Conservation (phyloP, 495 filamentous ascomycete genomes). For the Xylaria curta region DNA sequence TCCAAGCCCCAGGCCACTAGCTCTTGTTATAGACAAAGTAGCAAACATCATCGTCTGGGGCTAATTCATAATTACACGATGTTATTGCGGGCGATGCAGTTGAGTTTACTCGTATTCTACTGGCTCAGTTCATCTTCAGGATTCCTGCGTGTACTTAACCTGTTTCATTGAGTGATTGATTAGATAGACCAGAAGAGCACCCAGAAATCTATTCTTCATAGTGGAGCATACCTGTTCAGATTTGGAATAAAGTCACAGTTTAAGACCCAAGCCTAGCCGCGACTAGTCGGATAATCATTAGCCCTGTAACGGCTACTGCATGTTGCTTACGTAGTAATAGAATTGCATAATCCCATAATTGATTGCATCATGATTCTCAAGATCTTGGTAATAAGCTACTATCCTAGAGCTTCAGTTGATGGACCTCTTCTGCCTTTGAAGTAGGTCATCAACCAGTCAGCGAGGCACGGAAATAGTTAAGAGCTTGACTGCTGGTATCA, state of each 20-base stretch:
- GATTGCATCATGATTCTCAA: constrained; percentile 17
- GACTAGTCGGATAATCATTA: neutral
- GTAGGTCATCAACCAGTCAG: neutral
- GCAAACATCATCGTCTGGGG: neutral
- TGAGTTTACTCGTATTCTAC: neutral
- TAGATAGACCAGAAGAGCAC: neutral
- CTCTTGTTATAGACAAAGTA: neutral
- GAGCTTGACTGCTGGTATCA: neutral
- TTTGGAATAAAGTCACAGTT: neutral
- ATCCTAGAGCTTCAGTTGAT: neutral
- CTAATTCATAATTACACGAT: neutral
- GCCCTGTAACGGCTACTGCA: neutral
- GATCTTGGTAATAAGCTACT: constrained; percentile 10
- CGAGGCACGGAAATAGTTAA: neutral
- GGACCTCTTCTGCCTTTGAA: neutral
- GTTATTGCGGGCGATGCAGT: neutral
- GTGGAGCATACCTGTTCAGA: neutral
- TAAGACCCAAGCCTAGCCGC: neutral
- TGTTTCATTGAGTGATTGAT: constrained; percentile 2
- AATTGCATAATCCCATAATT: neutral
- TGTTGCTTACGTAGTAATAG: neutral
- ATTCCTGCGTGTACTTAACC: neutral
- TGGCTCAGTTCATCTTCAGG: neutral
- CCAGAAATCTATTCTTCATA: neutral
- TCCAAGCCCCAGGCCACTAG: no score